Base-by-base conservation (phyloP, 2,329 filamentous ascomycete species). In the Dothistroma septosporum region DNA sequence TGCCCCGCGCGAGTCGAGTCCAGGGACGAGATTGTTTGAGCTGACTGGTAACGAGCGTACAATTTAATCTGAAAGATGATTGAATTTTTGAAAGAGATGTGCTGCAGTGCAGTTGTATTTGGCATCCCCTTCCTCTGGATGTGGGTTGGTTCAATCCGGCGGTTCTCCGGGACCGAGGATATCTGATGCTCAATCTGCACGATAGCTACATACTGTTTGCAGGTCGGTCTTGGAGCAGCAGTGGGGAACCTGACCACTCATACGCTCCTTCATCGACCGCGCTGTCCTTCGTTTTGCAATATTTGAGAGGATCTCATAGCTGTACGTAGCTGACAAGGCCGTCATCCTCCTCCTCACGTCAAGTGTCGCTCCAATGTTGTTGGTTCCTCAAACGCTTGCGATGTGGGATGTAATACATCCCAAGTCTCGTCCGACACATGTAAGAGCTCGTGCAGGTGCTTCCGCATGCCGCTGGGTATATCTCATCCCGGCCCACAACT, bases 81-180 rank as follows among this genome's bases (percentile, higher is more conserved):
- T 63, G 41, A n/a, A 19, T n/a, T 56, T 59, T 63, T 61, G 69
- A 72, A 58, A 68, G 67, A 68, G 68, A 68, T 61, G 70, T 44
- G 69, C 61, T 66, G 65, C 60, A 32, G 71, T 70, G 70, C 69
- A 67, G 70, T 72, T 70, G 67, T 68, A 68, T 64, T 67, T 64
- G 66, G 61, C 47, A 66, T 74, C 72, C 72, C 66, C 73, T 66
- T 74, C 72, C 67, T 58, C 54, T 66, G 66, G 70, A 72, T 67
- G 62, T 49, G 64, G 72, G 72, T 71, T 73, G 70, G 70, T 65
- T 70, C 72, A 63, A 59, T 55, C 53, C 55, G 21, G 48, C 58
- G 56, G 48, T 62, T 58, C 55, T 52, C 47, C 52, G 59, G 57
- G 60, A 63, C 55, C 53, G 32, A 28, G 59, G 62, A 60, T 58